Percentiles rank a stretch among this genome's conserved stretches.
These are phyloP conservation scores for Suillus occidentalis DNA, from an alignment of 768 basidiomycete species.

Conservation along the genomic window DNA sequence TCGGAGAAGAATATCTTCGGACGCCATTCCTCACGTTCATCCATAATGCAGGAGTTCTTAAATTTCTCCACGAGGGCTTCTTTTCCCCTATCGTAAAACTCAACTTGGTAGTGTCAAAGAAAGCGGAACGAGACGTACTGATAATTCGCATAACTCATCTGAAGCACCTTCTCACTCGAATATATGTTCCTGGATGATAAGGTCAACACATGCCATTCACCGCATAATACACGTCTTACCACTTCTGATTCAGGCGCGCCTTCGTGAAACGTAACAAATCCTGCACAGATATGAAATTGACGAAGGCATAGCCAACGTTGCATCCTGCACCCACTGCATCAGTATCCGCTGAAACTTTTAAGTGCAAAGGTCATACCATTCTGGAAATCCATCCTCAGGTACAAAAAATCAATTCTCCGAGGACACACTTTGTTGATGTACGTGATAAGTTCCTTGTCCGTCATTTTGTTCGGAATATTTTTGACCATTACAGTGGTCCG, in stretches of 20 bases:
- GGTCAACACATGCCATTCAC: slow-evolving; percentile 8
- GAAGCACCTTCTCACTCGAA: slow-evolving; percentile 85
- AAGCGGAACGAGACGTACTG: slow-evolving; percentile 57
- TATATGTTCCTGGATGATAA: slow-evolving; percentile 75
- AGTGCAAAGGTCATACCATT: slow-evolving; percentile 51
- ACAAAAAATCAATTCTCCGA: slow-evolving; percentile 82
- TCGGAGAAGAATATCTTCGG: slow-evolving; percentile 83
- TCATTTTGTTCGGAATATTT: slow-evolving; percentile 94
- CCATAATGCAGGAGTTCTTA: slow-evolving; percentile 90
- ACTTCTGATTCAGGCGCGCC: slow-evolving; percentile 74
- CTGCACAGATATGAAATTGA: slow-evolving; percentile 82
- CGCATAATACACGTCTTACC: slow-evolving; percentile 44
- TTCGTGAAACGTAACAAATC: slow-evolving; percentile 78
- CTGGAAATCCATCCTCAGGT: slow-evolving; percentile 83
- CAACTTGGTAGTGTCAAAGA: slow-evolving; percentile 12
- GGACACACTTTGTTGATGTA: slow-evolving; percentile 74
- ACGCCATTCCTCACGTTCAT: slow-evolving; percentile 78
- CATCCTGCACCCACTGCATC: slow-evolving; percentile 46
- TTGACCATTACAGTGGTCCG: slow-evolving; percentile 89
- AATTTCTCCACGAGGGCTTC: slow-evolving; percentile 90
- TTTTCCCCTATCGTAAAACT: slow-evolving; percentile 60
- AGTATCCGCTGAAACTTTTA: slow-evolving; percentile 8
- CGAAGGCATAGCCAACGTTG: slow-evolving; percentile 84
- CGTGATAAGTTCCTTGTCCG: slow-evolving; percentile 63
- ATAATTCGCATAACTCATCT: slow-evolving; percentile 92